Conservation (phyloP, 139 green algal species). For the Closterium sp. region DNA sequence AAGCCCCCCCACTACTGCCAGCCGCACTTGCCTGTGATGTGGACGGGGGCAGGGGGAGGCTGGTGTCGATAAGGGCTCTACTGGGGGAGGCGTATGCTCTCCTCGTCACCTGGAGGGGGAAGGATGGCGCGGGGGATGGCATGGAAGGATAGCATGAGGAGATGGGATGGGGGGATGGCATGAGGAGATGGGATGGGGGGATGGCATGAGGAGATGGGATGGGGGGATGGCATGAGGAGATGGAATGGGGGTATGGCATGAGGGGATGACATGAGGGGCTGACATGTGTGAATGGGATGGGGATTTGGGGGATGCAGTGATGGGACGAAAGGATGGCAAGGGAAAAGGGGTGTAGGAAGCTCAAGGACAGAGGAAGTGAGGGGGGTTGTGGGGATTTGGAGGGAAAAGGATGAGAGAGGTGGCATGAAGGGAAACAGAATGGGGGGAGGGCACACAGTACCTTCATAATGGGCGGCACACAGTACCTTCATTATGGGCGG, state of each 20-base stretch:
- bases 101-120: conserved; percentile 25
- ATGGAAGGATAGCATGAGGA: no score
- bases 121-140: no score
- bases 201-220: neutral
- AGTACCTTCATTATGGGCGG: no score
- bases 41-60: neutral
- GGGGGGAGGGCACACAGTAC: neutral
- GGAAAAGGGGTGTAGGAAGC: neutral
- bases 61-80: conserved; percentile 37
- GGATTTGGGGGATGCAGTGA: neutral
- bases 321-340: neutral
- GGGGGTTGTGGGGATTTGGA: neutral
- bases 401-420: neutral
- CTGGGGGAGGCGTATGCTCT: conserved; percentile 49
- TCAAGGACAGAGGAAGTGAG: neutral
- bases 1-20: no score
- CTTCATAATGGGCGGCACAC: no score
- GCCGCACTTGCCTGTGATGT: neutral
- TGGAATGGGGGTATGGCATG: no score
- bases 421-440: neutral
- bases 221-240: neutral
- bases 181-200: no score
- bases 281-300: no score
- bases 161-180: neutral
- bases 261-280: neutral